Base-by-base conservation (phyloP, 2,329 filamentous ascomycete species). In the Neofusicoccum ribis region DNA sequence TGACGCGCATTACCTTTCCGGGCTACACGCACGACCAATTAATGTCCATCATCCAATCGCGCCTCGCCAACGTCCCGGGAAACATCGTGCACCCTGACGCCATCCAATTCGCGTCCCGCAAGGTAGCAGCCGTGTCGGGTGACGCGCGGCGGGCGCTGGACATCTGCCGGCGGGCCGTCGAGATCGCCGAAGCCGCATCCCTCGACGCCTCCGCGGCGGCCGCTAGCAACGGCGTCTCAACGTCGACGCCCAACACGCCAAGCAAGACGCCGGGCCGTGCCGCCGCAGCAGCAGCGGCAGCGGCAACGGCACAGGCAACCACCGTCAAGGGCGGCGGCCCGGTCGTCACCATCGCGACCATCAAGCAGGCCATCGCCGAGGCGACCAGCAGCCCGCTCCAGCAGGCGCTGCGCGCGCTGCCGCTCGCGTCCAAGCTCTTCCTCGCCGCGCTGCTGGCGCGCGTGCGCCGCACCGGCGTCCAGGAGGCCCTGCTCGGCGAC, bases 21-120 rank as follows among this genome's bases (percentile, higher is more conserved):
- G 95, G 95, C 23, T 99, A 99, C 78, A 97, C 93, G 65, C 93
- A 99, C 77, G 93, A 95, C 66, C 95, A 99, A 78, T 85, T 99
- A 46, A 97, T 98, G 91, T 91, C 90, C 70, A 99, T 99, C 73
- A 97, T 99, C 68, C 90, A 94, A 73, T 96, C 93, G n/a, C 90
- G 95, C 36, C 85, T 99, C 2, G 88, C 92, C 73, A 92, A 92
- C 63, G 92, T 98, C 0, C 90, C 91, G 1, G 93, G 92, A 31
- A 89, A 93, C 69, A 90, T 99, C 50, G 94, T 99, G 46, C 92
- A 97, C 67, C 83, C 92, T 1, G 95, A 99, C 73, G 96, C 95
- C 14, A 87, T 99, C 58, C 94, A 98, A 78, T 99, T 99, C 74
- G 95, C 95, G 3, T 94, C 92, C 71, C 88, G 95, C 67, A 99